Percentiles rank a stretch among this genome's conserved stretches.
These are phyloP conservation scores for Argentina anserina DNA, from an alignment of 306 rosid species.

Conservation along the genomic window DNA sequence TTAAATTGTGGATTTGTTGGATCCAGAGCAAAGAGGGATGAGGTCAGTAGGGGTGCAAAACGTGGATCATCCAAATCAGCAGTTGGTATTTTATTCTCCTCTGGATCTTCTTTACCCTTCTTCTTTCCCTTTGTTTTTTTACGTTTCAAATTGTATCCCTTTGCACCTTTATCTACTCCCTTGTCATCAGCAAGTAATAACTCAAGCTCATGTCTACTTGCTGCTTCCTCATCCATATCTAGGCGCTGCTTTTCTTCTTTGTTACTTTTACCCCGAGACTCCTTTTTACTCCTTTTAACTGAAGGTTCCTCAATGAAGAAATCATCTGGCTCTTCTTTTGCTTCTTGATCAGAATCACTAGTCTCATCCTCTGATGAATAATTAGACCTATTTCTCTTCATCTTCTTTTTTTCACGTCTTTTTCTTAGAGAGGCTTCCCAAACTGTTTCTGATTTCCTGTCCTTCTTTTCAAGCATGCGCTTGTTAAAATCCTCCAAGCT, in stretches of 20 bases:
- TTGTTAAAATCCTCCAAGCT: slow-evolving; percentile 86
- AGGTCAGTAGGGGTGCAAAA: slow-evolving; percentile 54
- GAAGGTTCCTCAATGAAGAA: slow-evolving; percentile 74
- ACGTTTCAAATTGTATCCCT: slow-evolving; percentile 70
- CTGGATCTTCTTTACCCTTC: slow-evolving; percentile 53
- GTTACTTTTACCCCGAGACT: slow-evolving; percentile 24
- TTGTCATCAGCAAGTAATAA: slow-evolving; percentile 83
- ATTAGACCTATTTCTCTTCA: slow-evolving; percentile 52
- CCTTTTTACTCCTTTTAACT: slow-evolving; percentile 47
- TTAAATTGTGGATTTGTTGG: slow-evolving; percentile 89
- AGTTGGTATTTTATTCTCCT: slow-evolving; percentile 65
- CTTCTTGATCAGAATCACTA: slow-evolving; percentile 53
- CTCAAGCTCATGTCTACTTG: slow-evolving; percentile 82
- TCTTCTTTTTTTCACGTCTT: slow-evolving; percentile 65
- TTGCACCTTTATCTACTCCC: slow-evolving; percentile 46
- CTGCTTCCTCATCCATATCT: slow-evolving; percentile 40
- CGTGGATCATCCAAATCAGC: slow-evolving; percentile 67
- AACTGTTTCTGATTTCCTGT: slow-evolving; percentile 64
- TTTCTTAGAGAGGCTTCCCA: slow-evolving; percentile 77
- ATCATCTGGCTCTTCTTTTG: slow-evolving; percentile 56
- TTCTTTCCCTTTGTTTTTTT: slow-evolving; percentile 62
- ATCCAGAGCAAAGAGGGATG: slow-evolving; percentile 63
- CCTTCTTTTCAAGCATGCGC: slow-evolving; percentile 76
- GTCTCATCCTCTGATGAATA: slow-evolving; percentile 63
- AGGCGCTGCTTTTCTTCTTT: slow-evolving; percentile 29